Evolutionary conservation across 495 filamentous ascomycete genomes (phyloP), one percentile per base, ranked within the genome.

Genomic region (Lasiosphaeris hirsuta): DNA sequence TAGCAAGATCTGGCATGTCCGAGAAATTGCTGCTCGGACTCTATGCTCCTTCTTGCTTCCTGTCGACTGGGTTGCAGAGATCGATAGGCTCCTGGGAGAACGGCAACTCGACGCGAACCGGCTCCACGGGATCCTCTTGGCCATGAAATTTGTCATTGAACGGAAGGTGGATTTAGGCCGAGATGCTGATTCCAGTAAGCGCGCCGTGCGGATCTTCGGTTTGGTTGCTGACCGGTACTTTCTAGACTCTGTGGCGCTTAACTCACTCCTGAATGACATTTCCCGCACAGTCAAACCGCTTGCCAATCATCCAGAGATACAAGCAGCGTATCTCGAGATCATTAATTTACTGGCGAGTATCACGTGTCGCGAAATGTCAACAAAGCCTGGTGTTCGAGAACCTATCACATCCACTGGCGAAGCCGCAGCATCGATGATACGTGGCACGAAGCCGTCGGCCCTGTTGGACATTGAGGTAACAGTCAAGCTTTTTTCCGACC

Each of bases 21-120:
- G 94, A 53, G 92, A 96, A 65, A 92, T 96, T 59, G 90, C 93
- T 11, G 92, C 93, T 5, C 82, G 88, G 40, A 89, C 92, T 8
- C 79, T 90, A 57, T 84, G 84, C 51, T 83, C 82, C n/a, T 76
- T 92, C 41, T 64, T 89, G 38, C 68, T 83, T 4, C 68, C 75
- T 13, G 56, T 70, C 6, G 69, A 81, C n/a, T 84, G 85, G 64
- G 62, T 80, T 3, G 54, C 66, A 3, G 78, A 78, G 17, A 68
- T 88, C 13, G 63, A 61, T 7, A 39, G 58, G 3, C 72, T 92
- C 9, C 52, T 92, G 7, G 57, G 64, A 3, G 34, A 51, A 7
- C 42, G 42, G 33, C 37, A 44, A 10, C 54, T 47, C 3, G 57
- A 71, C 1, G 63, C 62, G 0, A 63, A 70, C 3, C 68, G 64